Conservation (phyloP, 345 rosid species). For the Brassica rapa region DNA sequence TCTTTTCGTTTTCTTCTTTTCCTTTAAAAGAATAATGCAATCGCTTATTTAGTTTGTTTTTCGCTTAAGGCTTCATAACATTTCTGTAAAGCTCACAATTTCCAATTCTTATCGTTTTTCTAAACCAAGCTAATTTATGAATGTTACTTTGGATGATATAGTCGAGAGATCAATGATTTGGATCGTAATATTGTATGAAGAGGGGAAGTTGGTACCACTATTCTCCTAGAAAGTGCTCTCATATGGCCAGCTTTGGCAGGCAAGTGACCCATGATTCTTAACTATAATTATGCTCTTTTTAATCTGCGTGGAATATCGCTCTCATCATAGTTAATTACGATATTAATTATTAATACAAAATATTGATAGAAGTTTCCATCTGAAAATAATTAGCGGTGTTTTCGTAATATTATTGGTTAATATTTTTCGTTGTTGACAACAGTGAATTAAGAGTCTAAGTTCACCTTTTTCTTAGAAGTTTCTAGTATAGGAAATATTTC, state of each 20-base stretch:
- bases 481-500: not conserved
- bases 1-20: not conserved
- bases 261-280: constrained; percentile 26
- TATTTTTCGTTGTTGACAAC: not conserved
- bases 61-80: not conserved
- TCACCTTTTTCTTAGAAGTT: not conserved
- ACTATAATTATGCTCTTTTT: not conserved
- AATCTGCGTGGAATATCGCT: not conserved
- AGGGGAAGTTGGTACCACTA: constrained; percentile 38
- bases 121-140: not conserved
- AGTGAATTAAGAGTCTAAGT: not conserved
- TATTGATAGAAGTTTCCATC: constrained; percentile 21
- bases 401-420: not conserved
- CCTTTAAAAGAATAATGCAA: not conserved
- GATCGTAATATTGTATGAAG: constrained; percentile 24
- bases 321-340: not conserved
- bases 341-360: not conserved
- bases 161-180: constrained; percentile 33
- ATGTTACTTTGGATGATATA: constrained; percentile 16
- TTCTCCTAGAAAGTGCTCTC: constrained; percentile 31
- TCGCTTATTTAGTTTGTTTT: not conserved
- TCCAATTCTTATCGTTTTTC: not conserved
- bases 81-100: not conserved
- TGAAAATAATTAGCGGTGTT: not conserved
- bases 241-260: constrained; percentile 36